Percentiles rank a stretch among this genome's conserved stretches.
Conservation (phyloP, 129 eudicot genomes). For the Flaveria sonorensis region DNA sequence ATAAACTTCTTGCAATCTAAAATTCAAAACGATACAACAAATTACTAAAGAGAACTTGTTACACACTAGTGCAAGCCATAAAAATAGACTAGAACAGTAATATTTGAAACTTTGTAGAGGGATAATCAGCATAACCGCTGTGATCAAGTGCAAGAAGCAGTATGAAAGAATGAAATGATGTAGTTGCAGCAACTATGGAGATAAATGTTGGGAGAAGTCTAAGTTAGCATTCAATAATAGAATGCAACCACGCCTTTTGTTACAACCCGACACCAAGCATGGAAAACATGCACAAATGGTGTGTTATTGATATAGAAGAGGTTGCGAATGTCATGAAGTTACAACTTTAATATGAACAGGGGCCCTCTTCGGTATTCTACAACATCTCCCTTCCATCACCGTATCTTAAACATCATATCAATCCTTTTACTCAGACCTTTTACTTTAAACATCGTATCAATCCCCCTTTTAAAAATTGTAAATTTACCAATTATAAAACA, state of each 20-base stretch:
- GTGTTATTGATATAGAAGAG: conserved; percentile 61
- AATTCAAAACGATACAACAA: neutral
- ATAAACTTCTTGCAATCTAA: conserved; percentile 68
- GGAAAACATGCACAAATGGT: conserved; percentile 33
- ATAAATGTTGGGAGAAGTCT: conserved; percentile 73
- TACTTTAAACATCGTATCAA: conserved; percentile 57
- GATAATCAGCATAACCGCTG: conserved; percentile 56
- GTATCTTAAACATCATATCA: conserved; percentile 39
- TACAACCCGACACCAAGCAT: conserved; percentile 68
- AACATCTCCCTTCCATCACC: conserved; percentile 33
- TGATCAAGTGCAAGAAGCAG: conserved; percentile 62
- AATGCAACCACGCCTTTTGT: conserved; percentile 87
- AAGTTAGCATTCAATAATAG: conserved; percentile 83
- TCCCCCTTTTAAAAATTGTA: conserved; percentile 19
- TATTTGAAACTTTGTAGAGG: conserved; percentile 11
- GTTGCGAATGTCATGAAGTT: conserved; percentile 79
- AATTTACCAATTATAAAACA: neutral
- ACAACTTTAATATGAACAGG: conserved; percentile 68
- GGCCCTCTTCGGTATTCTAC: conserved; percentile 64
- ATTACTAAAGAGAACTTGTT: neutral
- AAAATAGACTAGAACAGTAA: neutral
- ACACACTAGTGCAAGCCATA: neutral
- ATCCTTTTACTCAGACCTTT: no score
- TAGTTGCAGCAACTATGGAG: conserved; percentile 12
- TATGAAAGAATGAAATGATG: conserved; percentile 27